These are phyloP conservation scores for Raffaelea albimanens DNA, from an alignment of 2,329 filamentous ascomycete species.

Conservation along the genomic window DNA sequence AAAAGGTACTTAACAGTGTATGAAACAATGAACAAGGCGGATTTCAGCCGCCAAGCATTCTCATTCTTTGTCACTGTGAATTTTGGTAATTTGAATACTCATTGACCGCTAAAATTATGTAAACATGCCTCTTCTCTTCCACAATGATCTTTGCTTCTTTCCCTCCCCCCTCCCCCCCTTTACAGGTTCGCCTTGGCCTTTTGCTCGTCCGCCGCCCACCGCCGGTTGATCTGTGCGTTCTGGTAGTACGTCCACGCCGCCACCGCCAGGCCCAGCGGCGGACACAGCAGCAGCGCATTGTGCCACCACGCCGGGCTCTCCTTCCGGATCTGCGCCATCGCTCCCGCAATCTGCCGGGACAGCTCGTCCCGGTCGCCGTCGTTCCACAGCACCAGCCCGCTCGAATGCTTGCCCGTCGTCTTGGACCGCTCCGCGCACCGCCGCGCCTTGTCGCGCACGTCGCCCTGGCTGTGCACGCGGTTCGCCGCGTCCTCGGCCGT, in stretches of 20 bases:
- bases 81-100: no score
- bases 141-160: slow-evolving; percentile 1
- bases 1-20: no score
- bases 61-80: no score
- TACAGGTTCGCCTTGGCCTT: slow-evolving; percentile 35
- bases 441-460: slow-evolving; percentile 74
- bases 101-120: no score
- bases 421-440: slow-evolving; percentile 56
- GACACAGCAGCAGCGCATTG: slow-evolving; percentile 55
- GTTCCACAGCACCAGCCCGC: slow-evolving; percentile 84
- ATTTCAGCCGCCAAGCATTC: no score
- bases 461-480: slow-evolving; percentile 75
- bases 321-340: slow-evolving; percentile 52
- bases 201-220: slow-evolving; percentile 55
- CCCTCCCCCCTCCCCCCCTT: background rate
- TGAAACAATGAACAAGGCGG: no score
- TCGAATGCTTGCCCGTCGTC: slow-evolving; percentile 25
- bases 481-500: slow-evolving; percentile 80
- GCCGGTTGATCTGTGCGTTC: slow-evolving; percentile 60
- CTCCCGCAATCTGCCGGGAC: slow-evolving; percentile 53
- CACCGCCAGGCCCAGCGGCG: slow-evolving; percentile 61
- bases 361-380: slow-evolving; percentile 67
- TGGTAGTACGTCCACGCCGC: slow-evolving; percentile 64
- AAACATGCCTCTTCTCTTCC: no score
- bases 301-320: slow-evolving; percentile 76